Evolutionary conservation across 2,329 filamentous ascomycete genomes (phyloP).

Genomic region (Blumeriella jaapii): DNA sequence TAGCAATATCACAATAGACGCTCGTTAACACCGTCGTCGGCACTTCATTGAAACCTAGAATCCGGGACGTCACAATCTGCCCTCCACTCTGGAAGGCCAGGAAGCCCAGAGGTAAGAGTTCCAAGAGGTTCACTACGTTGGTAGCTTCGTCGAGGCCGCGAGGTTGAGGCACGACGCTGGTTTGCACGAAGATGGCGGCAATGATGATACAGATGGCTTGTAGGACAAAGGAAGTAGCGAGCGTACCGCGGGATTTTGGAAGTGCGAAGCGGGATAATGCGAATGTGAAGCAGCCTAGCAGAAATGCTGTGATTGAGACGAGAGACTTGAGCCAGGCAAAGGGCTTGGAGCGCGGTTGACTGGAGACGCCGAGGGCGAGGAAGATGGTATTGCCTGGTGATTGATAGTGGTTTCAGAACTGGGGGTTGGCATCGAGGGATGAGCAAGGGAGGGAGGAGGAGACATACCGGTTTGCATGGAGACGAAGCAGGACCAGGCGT

Average conservation of each 20-base stretch:
- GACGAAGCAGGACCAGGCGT: conserved; percentile 38
- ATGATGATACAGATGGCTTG: conserved; percentile 41
- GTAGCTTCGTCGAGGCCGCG: conserved; percentile 20
- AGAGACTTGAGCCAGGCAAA: conserved; percentile 42
- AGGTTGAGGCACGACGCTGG: conserved; percentile 35
- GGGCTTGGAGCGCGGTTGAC: conserved; percentile 38
- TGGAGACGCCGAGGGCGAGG: conserved; percentile 45
- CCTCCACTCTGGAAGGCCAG: conserved; percentile 64
- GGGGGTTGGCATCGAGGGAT: no score
- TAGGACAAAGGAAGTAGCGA: conserved; percentile 38
- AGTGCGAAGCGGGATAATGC: conserved; percentile 28
- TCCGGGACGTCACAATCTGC: conserved; percentile 63
- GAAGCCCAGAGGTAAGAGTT: conserved; percentile 34
- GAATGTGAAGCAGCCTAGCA: conserved; percentile 40
- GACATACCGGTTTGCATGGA: conserved; percentile 39
- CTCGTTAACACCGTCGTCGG: conserved; percentile 74
- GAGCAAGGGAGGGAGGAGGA: not conserved
- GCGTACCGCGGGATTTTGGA: conserved; percentile 31
- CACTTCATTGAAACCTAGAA: conserved; percentile 56
- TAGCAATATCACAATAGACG: conserved; percentile 72
- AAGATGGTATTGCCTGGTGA: conserved; percentile 48
- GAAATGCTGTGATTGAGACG: conserved; percentile 41
- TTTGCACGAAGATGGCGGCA: conserved; percentile 40
- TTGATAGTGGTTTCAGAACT: no score
- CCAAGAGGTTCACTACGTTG: conserved; percentile 30